Evolutionary conservation across 352 stramenopile genomes (phyloP).

Genomic region (Pythium myriotylum): DNA sequence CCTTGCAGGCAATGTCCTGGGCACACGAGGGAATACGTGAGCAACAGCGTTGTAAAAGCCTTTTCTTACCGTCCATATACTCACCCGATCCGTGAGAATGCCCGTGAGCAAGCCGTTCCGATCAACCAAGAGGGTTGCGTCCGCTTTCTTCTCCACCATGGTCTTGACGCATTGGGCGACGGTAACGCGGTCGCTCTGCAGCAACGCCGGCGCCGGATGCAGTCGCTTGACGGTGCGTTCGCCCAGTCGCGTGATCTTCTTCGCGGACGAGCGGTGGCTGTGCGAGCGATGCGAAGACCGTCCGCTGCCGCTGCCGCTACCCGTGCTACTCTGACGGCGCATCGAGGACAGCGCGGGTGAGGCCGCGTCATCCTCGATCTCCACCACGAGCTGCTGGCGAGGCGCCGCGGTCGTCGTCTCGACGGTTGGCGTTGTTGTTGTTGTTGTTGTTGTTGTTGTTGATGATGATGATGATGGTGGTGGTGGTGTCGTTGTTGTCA

Average conservation of each 20-base stretch:
- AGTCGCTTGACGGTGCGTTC: slow-evolving; percentile 54
- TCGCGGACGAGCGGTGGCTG: slow-evolving; percentile 16
- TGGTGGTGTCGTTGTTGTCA: background rate
- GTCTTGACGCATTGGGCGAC: slow-evolving; percentile 78
- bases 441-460: slow-evolving; percentile 11
- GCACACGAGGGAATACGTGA: slow-evolving; percentile 3
- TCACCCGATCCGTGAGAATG: slow-evolving; percentile 94
- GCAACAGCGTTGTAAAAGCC: background rate
- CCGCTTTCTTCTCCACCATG: slow-evolving; percentile 90
- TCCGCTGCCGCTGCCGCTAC: slow-evolving; percentile 23
- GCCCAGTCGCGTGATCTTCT: slow-evolving; percentile 20
- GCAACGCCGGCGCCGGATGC: slow-evolving; percentile 61
- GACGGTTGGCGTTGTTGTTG: slow-evolving; percentile 5
- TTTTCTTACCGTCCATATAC: slow-evolving; percentile 1
- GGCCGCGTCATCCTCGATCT: slow-evolving; percentile 14
- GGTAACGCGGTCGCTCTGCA: slow-evolving; percentile 72
- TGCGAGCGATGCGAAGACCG: slow-evolving; percentile 11
- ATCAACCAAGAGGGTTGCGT: slow-evolving; percentile 93
- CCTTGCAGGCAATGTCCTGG: slow-evolving; percentile 93
- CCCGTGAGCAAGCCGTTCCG: slow-evolving; percentile 88
- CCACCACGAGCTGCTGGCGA: slow-evolving; percentile 16
- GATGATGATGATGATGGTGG: background rate
- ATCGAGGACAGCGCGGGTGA: background rate
- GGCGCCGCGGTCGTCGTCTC: background rate
- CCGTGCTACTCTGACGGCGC: slow-evolving; percentile 25